Conservation (phyloP, 2,329 filamentous ascomycete genomes). For the Arachnopeziza araneosa region DNA sequence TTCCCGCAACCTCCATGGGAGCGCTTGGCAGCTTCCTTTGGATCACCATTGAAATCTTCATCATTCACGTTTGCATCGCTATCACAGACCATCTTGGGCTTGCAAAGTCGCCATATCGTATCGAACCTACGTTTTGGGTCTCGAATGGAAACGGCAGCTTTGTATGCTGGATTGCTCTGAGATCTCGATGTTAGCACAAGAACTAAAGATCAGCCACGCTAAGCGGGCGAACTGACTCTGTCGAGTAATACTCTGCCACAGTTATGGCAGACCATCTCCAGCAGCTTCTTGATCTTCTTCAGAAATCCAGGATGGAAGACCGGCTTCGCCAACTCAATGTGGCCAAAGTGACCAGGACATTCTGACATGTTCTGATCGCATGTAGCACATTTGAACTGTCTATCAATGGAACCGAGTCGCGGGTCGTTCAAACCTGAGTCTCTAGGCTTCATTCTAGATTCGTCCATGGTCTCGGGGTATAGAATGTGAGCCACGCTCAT, state of each 20-base stretch:
- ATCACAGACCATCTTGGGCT: conserved; percentile 80
- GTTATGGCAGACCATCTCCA: conserved; percentile 98
- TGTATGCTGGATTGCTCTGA: conserved; percentile 80
- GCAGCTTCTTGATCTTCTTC: conserved; percentile 97
- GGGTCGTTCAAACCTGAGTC: conserved; percentile 93
- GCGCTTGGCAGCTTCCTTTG: conserved; percentile 45
- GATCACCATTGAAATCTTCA: conserved; percentile 59
- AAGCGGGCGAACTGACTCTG: conserved; percentile 79
- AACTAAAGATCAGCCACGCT: conserved; percentile 47
- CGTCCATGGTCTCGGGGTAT: conserved; percentile 99
- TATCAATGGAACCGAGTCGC: conserved; percentile 91
- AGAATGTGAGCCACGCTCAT: conserved; percentile 96
- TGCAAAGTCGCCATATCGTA: conserved; percentile 85
- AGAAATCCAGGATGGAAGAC: conserved; percentile 96
- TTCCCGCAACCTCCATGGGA: conserved; percentile 91
- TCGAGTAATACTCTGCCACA: conserved; percentile 97
- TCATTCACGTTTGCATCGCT: conserved; percentile 61
- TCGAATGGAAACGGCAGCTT: conserved; percentile 73
- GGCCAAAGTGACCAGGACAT: conserved; percentile 96
- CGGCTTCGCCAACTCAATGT: conserved; percentile 94
- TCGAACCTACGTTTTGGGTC: conserved; percentile 95
- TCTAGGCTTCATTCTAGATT: conserved; percentile 83
- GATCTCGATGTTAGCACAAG: conserved; percentile 54
- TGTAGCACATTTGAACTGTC: conserved; percentile 91
- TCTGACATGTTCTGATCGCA: conserved; percentile 94